phyloP scores from a whole-genome alignment of 148 eudicot genomes.

The Rhododendron mucronatum region DNA sequence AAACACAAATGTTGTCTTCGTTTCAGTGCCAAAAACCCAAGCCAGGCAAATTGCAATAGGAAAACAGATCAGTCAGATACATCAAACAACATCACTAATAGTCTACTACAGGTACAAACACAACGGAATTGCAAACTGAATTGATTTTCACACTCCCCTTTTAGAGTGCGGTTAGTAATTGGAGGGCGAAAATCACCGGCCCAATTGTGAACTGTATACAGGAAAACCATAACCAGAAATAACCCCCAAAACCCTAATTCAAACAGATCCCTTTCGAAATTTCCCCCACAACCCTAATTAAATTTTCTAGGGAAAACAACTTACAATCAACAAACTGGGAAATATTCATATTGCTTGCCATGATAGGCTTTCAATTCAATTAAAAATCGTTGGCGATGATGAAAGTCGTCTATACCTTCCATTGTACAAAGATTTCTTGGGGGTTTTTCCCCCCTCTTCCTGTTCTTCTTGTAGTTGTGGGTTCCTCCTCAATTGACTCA shows the following conservation, averaged over 20 bases:
- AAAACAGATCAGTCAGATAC: background rate
- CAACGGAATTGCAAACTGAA: background rate
- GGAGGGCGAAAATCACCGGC: background rate
- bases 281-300: background rate
- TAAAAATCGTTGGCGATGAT: background rate
- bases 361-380: background rate
- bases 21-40: background rate
- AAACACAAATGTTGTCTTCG: background rate
- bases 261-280: no score
- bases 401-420: background rate
- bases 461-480: background rate
- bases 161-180: background rate
- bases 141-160: background rate
- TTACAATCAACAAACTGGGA: background rate
- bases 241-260: background rate
- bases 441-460: no score
- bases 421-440: background rate
- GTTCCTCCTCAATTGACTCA: background rate
- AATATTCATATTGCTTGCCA: background rate
- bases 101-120: background rate
- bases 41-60: background rate
- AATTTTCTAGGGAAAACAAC: background rate
- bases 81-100: background rate
- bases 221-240: background rate
- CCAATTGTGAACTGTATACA: background rate